Evolutionary conservation across 257 asterid species (phyloP).

Genomic region (Agastache rugosa): DNA sequence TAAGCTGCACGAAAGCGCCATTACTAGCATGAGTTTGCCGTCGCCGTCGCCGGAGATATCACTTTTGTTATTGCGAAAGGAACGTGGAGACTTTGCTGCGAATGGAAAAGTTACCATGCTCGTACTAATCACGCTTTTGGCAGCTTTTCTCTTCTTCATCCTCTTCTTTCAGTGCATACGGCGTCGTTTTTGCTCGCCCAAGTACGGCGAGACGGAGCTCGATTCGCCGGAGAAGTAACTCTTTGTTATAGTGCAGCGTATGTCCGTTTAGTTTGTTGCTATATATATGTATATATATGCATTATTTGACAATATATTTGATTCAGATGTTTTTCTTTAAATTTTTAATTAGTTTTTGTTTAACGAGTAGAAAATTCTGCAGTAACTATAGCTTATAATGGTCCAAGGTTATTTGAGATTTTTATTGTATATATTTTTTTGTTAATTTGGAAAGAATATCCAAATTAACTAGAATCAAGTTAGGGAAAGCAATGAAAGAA

Average conservation of each 20-base stretch:
- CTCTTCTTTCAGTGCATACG: slow-evolving; percentile 45
- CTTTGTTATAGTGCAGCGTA: background rate
- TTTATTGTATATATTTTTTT: background rate
- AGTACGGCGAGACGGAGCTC: background rate
- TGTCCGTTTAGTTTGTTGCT: background rate
- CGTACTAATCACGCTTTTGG: slow-evolving; percentile 38
- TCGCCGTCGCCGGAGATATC: slow-evolving; percentile 38
- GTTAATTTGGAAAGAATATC: background rate
- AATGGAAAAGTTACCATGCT: slow-evolving; percentile 41
- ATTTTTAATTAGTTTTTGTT: background rate
- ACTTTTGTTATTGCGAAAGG: slow-evolving; percentile 22
- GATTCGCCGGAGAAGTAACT: slow-evolving; percentile 1
- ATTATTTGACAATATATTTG: background rate
- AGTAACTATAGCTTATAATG: background rate
- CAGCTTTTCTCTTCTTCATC: slow-evolving; percentile 33
- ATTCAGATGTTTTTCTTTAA: background rate
- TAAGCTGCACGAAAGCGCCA: background rate
- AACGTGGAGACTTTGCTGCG: slow-evolving; percentile 35
- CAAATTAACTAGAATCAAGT: background rate
- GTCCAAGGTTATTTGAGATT: background rate
- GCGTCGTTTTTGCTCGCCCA: slow-evolving; percentile 36
- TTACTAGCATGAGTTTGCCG: background rate
- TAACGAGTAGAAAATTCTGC: background rate
- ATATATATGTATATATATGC: no score
- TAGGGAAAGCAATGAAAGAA: no score